Evolutionary conservation across 257 asterid genomes (phyloP), one percentile per base, ranked within the genome.

Genomic region (Penstemon barbatus): DNA sequence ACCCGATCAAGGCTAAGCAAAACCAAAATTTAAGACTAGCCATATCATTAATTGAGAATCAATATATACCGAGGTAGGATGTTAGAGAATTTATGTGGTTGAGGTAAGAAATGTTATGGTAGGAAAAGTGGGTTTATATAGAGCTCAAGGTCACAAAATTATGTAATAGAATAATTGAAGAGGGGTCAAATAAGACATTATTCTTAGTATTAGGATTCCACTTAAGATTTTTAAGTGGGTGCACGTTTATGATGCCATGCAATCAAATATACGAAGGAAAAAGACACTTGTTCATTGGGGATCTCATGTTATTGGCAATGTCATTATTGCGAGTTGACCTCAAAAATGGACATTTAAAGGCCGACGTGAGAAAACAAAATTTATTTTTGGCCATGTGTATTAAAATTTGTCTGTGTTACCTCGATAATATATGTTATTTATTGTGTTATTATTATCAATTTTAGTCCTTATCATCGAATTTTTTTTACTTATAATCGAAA

Each of bases 151-250:
- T 48, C 37, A 45, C 15, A 68, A 57, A 49, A 7, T 43, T 6
- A 10, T 40, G n/a, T 44, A 44, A 40, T 43, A 36, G 46, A 53
- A 49, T 68, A 55, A 12, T 53, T 15, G 45, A 45, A 3, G 25
- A 63, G 68, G 49, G 57, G 67, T 38, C 73, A 58, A 45, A 69
- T 57, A 25, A 37, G 57, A 60, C 42, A 70, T 33, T 38, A 18
- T 10, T 38, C 5, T 38, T 51, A 74, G 41, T 5, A 4, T 3
- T 62, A 36, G 70, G 72, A 57, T 68, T 73, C 82, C 82, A 77
- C 82, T 70, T 58, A 41, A 36, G 65, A 64, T 39, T 45, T 40
- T 57, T 19, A 60, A 70, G 80, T 75, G 80, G 72, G 71, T 19
- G 51, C 57, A 57, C 64, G 63, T 64, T 13, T 58, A 63, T 13